A percentile compares a stretch with the other conserved stretches of the same genome.
Conservation (phyloP, 1,284 basidiomycete genomes). For the Ganoderma sinense region DNA sequence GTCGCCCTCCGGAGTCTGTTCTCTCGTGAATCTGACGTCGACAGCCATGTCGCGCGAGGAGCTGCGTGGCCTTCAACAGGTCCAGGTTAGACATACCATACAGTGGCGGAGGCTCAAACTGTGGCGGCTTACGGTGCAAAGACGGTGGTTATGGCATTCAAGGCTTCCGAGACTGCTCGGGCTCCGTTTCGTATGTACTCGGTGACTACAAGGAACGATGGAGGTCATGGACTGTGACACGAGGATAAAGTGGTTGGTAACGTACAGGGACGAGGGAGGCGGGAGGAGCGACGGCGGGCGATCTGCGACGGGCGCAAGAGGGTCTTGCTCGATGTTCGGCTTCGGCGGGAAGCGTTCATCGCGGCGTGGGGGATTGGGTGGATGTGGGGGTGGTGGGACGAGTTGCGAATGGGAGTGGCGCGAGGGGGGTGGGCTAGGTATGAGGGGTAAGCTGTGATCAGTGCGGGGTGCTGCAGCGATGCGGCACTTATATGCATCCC, state of each 20-base stretch:
- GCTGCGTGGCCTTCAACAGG: background rate
- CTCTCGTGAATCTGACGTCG: background rate
- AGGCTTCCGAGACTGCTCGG: background rate
- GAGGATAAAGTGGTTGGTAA: background rate
- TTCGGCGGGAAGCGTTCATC: background rate
- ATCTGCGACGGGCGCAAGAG: background rate
- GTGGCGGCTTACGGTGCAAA: conserved; percentile 1
- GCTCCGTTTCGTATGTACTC: conserved; percentile 2
- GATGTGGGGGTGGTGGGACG: background rate
- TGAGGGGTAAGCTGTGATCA: background rate
- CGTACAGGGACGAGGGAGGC: background rate
- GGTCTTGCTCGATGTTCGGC: background rate
- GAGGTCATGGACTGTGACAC: background rate
- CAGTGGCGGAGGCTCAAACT: background rate
- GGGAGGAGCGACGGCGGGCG: conserved; percentile 4
- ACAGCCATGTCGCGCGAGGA: background rate
- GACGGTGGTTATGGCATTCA: background rate
- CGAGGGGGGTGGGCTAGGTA: background rate
- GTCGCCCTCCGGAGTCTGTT: background rate
- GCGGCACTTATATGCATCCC: background rate
- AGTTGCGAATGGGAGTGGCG: background rate
- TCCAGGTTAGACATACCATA: background rate
- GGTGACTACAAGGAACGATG: background rate
- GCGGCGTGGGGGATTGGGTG: background rate
- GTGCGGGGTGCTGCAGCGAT: background rate